Evolutionary conservation across 1,139 yeast genomes (phyloP).

Genomic region (Blastobotrys proliferans): DNA sequence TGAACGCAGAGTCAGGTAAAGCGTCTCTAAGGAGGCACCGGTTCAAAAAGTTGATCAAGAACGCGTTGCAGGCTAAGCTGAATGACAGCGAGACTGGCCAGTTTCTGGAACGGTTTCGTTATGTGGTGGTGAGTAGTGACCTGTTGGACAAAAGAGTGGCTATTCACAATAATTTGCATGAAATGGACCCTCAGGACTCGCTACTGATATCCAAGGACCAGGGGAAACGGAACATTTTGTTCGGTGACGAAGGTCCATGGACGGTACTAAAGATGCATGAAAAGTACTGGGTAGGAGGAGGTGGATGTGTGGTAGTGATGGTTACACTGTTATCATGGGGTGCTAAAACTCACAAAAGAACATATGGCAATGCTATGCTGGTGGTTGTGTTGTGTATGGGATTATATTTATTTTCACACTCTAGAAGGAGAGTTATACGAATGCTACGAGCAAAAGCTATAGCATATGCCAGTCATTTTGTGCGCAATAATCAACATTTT

Average conservation of each 20-base stretch:
- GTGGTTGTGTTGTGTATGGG: conserved; percentile 29
- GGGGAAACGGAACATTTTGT: conserved; percentile 23
- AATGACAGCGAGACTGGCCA: conserved; percentile 31
- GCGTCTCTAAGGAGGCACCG: conserved; percentile 23
- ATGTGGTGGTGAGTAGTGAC: conserved; percentile 41
- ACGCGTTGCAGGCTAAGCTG: conserved; percentile 29
- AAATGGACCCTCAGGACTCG: not conserved
- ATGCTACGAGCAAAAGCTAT: conserved; percentile 33
- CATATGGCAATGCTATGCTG: conserved; percentile 17
- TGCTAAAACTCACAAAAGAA: conserved; percentile 15
- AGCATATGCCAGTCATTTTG: conserved; percentile 29
- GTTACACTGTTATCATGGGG: conserved; percentile 33
- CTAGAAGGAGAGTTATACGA: conserved; percentile 35
- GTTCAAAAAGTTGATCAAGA: conserved; percentile 25
- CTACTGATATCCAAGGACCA: not conserved
- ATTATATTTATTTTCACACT: conserved; percentile 32
- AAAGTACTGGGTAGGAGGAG: conserved; percentile 34
- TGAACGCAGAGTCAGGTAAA: conserved; percentile 20
- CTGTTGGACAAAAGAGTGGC: conserved; percentile 36
- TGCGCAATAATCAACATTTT: conserved; percentile 29
- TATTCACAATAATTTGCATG: conserved; percentile 1
- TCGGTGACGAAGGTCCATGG: conserved; percentile 33
- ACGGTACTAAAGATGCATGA: conserved; percentile 21
- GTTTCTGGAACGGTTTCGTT: conserved; percentile 45
- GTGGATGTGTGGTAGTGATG: conserved; percentile 36